A percentile compares a stretch with the other conserved stretches of the same genome.
Conservation (phyloP, 2,329 filamentous ascomycete genomes). For the Aspergillus glaucus region DNA sequence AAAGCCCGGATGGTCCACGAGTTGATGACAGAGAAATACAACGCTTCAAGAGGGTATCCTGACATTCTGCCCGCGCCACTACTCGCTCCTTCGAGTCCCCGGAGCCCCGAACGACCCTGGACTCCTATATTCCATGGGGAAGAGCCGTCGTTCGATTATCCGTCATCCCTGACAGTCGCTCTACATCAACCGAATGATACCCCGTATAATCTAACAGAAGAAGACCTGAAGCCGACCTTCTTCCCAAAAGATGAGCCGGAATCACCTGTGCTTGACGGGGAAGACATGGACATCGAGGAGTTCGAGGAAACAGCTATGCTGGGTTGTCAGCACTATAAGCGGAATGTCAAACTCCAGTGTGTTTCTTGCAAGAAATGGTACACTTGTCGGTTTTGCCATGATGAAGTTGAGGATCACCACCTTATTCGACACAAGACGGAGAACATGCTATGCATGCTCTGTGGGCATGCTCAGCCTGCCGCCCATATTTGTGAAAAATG, state of each 20-base stretch:
- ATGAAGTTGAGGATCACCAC: slow-evolving; percentile 70
- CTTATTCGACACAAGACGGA: slow-evolving; percentile 77
- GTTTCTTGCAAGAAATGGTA: slow-evolving; percentile 87
- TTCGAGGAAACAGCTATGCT: slow-evolving; percentile 48
- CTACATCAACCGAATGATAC: slow-evolving; percentile 20
- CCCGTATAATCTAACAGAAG: slow-evolving; percentile 37
- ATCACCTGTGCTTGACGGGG: slow-evolving; percentile 21
- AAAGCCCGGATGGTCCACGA: slow-evolving; percentile 69
- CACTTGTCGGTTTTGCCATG: slow-evolving; percentile 90
- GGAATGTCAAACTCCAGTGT: slow-evolving; percentile 95
- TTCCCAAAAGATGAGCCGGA: slow-evolving; percentile 42
- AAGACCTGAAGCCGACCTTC: slow-evolving; percentile 63
- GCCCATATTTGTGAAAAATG: slow-evolving; percentile 73
- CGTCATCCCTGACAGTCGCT: slow-evolving; percentile 20
- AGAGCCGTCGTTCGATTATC: slow-evolving; percentile 22
- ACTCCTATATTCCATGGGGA: slow-evolving; percentile 28
- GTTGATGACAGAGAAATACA: slow-evolving; percentile 64
- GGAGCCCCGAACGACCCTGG: slow-evolving; percentile 19
- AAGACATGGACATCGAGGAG: slow-evolving; percentile 42
- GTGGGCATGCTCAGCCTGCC: slow-evolving; percentile 74
- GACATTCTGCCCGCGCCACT: slow-evolving; percentile 12
- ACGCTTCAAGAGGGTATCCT: slow-evolving; percentile 35
- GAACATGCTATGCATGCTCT: slow-evolving; percentile 98
- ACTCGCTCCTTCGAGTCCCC: slow-evolving; percentile 20
- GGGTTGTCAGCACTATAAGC: slow-evolving; percentile 87